Evolutionary conservation across 1,284 basidiomycete species (phyloP), one percentile per base, ranked within the genome.

Genomic region (Puccinia triticina): DNA sequence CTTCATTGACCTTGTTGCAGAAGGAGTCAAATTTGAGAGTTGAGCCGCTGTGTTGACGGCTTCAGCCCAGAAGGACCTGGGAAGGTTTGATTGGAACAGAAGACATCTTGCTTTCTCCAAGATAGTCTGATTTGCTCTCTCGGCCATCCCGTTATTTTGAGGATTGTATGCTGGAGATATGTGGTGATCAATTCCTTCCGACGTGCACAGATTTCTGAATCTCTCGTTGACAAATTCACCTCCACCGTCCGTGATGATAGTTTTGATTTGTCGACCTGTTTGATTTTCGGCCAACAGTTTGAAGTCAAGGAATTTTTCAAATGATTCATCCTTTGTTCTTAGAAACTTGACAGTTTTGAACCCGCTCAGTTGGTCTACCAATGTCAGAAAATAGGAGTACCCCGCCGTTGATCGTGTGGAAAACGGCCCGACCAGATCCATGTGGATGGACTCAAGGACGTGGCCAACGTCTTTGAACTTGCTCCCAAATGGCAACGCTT

Each of bases 381-480:
- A 7, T 2, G 46, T 29, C 10, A 76, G 55, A 26, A 76, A 76
- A 32, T 76, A 76, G 57, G 26, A 5, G 26, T 59, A 29, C 14
- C 57, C 57, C 2, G 11, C 2, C 5, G n/a, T 2, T 7, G 57
- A 26, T 29, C 14, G 26, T 29, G 26, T 29, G 5, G 10, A 37
- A 43, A 76, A 55, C 16, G 55, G 29, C 8, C 74, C 74, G 5
- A 50, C 37, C 8, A 76, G 53, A 29, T 76, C 74, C 23, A 43
- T 59, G 32, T 76, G 74, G 3, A 76, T 34, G 5, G 53, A 26
- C 2, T 76, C 74, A 3, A 76, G 74, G 8, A 26, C n/a, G 7
- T 59, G 4, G 1, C 18, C 8, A 14, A 43, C 48, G 10, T 10
- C 14, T 16, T 67, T 67, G 34, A 67, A 67, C 8, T 67, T 37